Conservation (phyloP, 441 rosid genomes). For the Syzygium malaccense region DNA sequence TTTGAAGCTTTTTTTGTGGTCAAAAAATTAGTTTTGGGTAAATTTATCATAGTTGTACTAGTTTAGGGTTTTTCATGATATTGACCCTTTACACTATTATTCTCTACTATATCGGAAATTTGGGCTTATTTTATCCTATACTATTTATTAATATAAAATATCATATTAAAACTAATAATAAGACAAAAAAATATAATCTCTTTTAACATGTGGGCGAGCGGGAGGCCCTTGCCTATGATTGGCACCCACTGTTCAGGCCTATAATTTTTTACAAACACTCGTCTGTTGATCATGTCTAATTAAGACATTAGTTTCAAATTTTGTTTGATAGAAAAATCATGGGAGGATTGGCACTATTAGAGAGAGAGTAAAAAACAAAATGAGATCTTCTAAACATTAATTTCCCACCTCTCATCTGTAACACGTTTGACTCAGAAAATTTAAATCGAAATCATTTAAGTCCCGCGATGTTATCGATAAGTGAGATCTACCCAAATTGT, state of each 20-base stretch:
- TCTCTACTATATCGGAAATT: neutral
- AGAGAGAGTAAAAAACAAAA: neutral
- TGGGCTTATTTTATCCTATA: neutral
- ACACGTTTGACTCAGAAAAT: neutral
- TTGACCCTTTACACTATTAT: neutral
- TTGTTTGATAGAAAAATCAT: neutral
- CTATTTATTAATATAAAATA: neutral
- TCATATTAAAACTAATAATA: neutral
- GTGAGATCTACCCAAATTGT: neutral
- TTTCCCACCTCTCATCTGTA: neutral
- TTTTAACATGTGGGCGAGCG: neutral
- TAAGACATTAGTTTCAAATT: neutral
- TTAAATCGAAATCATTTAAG: rapidly evolving
- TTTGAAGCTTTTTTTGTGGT: no score
- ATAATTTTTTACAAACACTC: neutral
- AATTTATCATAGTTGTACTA: no score
- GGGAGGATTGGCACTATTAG: neutral
- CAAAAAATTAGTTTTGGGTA: no score
- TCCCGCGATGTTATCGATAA: neutral
- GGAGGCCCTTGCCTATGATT: neutral
- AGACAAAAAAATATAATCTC: neutral
- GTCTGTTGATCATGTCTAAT: neutral
- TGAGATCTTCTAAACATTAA: neutral
- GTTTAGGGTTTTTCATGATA: no score
- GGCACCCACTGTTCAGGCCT: neutral